Percentiles rank a stretch among this genome's conserved stretches.
Evolutionary conservation across 495 filamentous ascomycete genomes (phyloP).

Genomic region (Oleoguttula mirabilis): DNA sequence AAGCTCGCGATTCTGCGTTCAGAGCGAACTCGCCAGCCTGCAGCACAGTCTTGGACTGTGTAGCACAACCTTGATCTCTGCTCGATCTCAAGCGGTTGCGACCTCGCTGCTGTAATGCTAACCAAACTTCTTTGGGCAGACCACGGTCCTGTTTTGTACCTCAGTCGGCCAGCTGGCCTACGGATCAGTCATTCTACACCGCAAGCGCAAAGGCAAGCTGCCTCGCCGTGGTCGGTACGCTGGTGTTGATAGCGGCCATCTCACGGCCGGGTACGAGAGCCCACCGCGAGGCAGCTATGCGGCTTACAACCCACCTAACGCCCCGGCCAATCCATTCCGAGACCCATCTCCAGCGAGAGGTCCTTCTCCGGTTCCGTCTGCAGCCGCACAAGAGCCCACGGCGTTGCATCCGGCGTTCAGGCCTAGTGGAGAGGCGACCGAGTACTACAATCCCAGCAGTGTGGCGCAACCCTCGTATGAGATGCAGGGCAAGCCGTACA

Average conservation of each 20-base stretch:
- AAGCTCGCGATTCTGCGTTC: background rate
- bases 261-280: slow-evolving; percentile 1
- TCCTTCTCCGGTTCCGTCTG: background rate
- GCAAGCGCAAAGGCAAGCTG: slow-evolving; percentile 19
- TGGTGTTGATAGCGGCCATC: slow-evolving; percentile 4
- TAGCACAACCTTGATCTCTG: too few species aligned
- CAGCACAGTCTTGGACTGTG: too few species aligned
- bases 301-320: background rate
- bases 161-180: slow-evolving; percentile 29
- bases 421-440: slow-evolving; percentile 1
- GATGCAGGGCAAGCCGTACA: slow-evolving; percentile 1
- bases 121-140: too few species aligned
- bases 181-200: slow-evolving; percentile 28
- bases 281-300: slow-evolving; percentile 10
- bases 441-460: background rate
- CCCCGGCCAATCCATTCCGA: slow-evolving; percentile 5
- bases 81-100: too few species aligned
- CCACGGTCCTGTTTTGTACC: slow-evolving; percentile 4
- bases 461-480: slow-evolving; percentile 5
- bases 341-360: slow-evolving; percentile 4
- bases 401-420: slow-evolving; percentile 3
- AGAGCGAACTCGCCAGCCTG: too few species aligned
- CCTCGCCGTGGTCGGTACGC: slow-evolving; percentile 8
- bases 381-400: background rate
- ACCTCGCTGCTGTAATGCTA: too few species aligned